Evolutionary conservation across 768 basidiomycete genomes (phyloP).

Genomic region (Mycena polygramma): DNA sequence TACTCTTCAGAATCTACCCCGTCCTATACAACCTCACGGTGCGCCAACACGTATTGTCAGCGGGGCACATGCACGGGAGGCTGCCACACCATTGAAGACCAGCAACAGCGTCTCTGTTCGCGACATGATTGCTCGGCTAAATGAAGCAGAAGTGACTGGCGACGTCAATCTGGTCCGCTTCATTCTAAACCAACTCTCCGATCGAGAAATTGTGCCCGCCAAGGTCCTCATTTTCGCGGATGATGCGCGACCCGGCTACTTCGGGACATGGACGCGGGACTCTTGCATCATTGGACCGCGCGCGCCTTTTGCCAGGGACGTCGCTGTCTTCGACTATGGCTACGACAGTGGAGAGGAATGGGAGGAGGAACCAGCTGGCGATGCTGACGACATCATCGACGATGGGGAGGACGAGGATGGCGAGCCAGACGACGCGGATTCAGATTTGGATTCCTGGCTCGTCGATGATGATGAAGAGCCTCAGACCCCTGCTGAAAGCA

Average conservation of each 20-base stretch:
- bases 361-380: constrained; percentile 89
- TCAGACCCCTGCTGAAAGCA: constrained; percentile 42
- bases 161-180: constrained; percentile 77
- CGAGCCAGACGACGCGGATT: constrained; percentile 73
- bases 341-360: constrained; percentile 98
- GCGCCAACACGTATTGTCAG: background rate
- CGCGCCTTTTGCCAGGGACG: constrained; percentile 85
- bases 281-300: constrained; percentile 86
- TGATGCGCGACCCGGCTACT: constrained; percentile 92
- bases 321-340: constrained; percentile 84
- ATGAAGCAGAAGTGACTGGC: constrained; percentile 82
- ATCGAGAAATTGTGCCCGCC: constrained; percentile 73
- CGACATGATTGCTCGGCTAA: constrained; percentile 71
- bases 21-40: constrained; percentile 22
- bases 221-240: constrained; percentile 89
- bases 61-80: constrained; percentile 12
- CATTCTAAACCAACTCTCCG: constrained; percentile 70
- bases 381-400: constrained; percentile 80
- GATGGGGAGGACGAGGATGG: constrained; percentile 77
- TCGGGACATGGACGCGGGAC: constrained; percentile 92
- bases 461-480: constrained; percentile 80
- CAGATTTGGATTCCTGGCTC: constrained; percentile 84
- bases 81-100: constrained; percentile 50
- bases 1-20: constrained; percentile 53
- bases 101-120: constrained; percentile 54